phyloP scores from a whole-genome alignment of 148 eudicot species.

The Nepenthes mirabilis region DNA sequence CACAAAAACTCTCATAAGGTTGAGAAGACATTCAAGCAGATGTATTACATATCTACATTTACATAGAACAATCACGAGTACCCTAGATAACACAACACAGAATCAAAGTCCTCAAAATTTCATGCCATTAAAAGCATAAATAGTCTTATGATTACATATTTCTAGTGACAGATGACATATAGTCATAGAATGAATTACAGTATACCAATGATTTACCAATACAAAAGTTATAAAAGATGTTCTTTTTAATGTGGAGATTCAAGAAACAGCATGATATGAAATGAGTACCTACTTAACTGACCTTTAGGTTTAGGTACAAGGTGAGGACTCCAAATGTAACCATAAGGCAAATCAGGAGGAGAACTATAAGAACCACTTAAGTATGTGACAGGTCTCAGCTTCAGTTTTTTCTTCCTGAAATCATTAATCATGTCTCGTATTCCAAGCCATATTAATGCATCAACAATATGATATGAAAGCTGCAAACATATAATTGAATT shows the following conservation, averaged over 20 bases:
- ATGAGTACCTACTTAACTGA: conserved; percentile 8
- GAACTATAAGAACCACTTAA: conserved; percentile 52
- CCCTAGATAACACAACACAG: no score
- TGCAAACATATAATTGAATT: conserved; percentile 21
- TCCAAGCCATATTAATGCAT: conserved; percentile 78
- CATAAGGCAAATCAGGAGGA: conserved; percentile 58
- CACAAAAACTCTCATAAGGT: no score
- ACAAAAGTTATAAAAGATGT: neutral
- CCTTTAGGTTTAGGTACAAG: conserved; percentile 97
- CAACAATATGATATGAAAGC: conserved; percentile 90
- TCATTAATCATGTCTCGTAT: conserved; percentile 86
- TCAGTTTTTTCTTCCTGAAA: conserved; percentile 70
- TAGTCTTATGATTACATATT: no score
- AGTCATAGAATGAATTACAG: neutral
- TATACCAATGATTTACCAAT: neutral
- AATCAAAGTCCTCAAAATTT: no score
- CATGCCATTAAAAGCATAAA: no score
- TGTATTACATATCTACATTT: no score
- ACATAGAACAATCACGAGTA: no score
- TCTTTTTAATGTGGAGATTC: neutral
- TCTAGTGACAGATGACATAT: neutral
- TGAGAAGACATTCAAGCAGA: no score
- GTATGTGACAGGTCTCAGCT: conserved; percentile 74
- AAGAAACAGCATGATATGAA: neutral
- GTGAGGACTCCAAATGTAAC: conserved; percentile 90